phyloP scores from a whole-genome alignment of 331 rosid species.

The Dryas integrifolia region DNA sequence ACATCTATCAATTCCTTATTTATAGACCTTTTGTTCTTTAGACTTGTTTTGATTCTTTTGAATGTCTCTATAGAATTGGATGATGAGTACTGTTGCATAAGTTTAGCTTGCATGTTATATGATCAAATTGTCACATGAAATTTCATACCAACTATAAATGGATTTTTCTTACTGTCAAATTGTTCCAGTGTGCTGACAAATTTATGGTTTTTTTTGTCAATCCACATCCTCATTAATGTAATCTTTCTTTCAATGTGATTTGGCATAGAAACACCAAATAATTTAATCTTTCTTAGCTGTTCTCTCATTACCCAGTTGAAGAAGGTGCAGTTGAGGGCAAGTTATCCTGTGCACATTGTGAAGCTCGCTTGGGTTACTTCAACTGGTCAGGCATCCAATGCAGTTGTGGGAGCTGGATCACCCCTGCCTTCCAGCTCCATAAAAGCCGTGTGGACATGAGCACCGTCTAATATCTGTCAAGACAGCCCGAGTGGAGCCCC shows the following conservation, averaged over 20 bases:
- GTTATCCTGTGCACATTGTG: slow-evolving; percentile 79
- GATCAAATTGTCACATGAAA: not conserved
- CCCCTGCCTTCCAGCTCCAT: slow-evolving; percentile 96
- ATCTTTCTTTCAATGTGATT: not conserved
- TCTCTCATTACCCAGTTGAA: slow-evolving; percentile 56
- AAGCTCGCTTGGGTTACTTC: slow-evolving; percentile 91
- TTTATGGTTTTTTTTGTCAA: too few species aligned
- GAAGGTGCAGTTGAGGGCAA: slow-evolving; percentile 96
- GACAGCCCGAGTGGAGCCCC: slow-evolving; percentile 15
- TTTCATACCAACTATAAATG: not conserved
- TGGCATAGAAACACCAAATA: slow-evolving; percentile 2
- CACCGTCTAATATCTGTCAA: slow-evolving; percentile 40
- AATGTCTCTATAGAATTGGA: not conserved
- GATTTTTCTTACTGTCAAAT: not conserved
- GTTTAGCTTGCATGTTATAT: not conserved
- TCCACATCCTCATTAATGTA: too few species aligned
- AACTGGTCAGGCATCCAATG: slow-evolving; percentile 95
- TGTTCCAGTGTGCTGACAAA: not conserved
- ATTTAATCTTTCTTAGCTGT: slow-evolving; percentile 13
- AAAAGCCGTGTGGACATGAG: slow-evolving; percentile 76
- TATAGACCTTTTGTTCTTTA: not conserved
- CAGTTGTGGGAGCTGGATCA: slow-evolving; percentile 98
- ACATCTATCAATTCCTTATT: slow-evolving; percentile 15
- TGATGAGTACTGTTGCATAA: not conserved
- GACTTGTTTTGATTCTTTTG: not conserved